phyloP scores from a whole-genome alignment of 192 early-diverging fungal genomes.

The Backusella morwellensis region DNA sequence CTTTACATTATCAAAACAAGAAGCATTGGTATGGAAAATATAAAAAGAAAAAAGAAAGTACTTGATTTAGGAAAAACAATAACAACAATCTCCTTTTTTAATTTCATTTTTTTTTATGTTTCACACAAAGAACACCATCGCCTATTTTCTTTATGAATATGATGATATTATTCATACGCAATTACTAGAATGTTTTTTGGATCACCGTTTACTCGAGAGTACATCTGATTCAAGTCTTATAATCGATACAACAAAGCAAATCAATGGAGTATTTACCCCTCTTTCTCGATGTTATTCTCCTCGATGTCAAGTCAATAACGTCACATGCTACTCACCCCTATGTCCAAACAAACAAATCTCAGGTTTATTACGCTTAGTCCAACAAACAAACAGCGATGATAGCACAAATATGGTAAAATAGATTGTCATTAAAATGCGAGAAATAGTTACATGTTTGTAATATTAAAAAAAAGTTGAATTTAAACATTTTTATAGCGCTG shows the following conservation, averaged over 20 bases:
- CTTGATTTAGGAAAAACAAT: constrained; percentile 4
- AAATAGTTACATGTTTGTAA: not conserved
- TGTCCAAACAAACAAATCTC: constrained; percentile 10
- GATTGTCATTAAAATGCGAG: not conserved
- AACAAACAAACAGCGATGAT: not conserved
- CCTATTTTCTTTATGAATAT: constrained; percentile 1
- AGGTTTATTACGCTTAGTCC: not conserved
- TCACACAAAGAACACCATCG: not conserved
- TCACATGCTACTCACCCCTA: constrained; percentile 9
- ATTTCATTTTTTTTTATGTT: not conserved
- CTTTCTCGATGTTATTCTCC: constrained; percentile 22
- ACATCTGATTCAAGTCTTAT: not conserved
- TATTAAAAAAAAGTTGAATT: not conserved
- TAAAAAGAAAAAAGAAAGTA: not conserved
- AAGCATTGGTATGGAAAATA: not conserved
- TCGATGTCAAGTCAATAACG: constrained; percentile 4
- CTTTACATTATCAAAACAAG: not conserved
- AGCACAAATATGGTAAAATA: not conserved
- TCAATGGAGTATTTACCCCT: constrained; percentile 7
- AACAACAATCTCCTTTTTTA: constrained; percentile 4
- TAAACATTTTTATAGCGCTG: not conserved
- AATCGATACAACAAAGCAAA: not conserved
- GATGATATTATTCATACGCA: not conserved
- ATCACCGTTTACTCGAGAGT: not conserved
- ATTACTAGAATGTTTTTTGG: not conserved